phyloP scores from a whole-genome alignment of 1,284 basidiomycete species.

The Malassezia slooffiae region DNA sequence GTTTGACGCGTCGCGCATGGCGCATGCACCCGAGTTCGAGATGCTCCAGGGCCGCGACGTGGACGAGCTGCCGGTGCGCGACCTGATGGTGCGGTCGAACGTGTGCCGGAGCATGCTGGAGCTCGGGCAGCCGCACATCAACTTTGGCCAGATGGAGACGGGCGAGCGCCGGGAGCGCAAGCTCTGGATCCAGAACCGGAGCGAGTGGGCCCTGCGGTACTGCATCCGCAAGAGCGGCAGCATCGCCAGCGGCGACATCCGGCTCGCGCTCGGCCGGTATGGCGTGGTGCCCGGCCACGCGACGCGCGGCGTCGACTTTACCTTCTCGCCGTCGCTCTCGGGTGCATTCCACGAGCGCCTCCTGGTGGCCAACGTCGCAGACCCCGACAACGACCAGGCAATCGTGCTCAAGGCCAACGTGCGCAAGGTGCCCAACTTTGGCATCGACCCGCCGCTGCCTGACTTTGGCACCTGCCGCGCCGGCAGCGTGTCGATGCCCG shows the following conservation, averaged over 20 bases:
- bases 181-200: conserved; percentile 51
- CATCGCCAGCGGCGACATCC: conserved; percentile 51
- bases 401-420: conserved; percentile 51
- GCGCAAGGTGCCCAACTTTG: conserved; percentile 49
- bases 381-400: conserved; percentile 49
- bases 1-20: conserved; percentile 43
- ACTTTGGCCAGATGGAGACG: conserved; percentile 52
- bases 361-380: conserved; percentile 51
- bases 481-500: conserved; percentile 26
- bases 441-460: conserved; percentile 46
- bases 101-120: conserved; percentile 50
- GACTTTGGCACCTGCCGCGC: conserved; percentile 45
- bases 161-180: conserved; percentile 50
- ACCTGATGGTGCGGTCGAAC: conserved; percentile 50
- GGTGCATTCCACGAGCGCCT: conserved; percentile 51
- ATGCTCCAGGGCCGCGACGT: conserved; percentile 34
- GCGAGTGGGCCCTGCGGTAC: conserved; percentile 49
- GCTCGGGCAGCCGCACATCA: conserved; percentile 51
- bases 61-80: conserved; percentile 50
- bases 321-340: conserved; percentile 47
- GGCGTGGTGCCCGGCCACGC: conserved; percentile 51
- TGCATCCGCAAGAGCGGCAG: conserved; percentile 51
- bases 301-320: conserved; percentile 50
- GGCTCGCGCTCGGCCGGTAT: conserved; percentile 50
- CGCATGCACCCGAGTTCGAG: conserved; percentile 32